Percentiles rank a stretch among this genome's conserved stretches.
These are phyloP conservation scores for Wallacemonas rigidus DNA, from an alignment of 208 protist species.

Conservation along the genomic window DNA sequence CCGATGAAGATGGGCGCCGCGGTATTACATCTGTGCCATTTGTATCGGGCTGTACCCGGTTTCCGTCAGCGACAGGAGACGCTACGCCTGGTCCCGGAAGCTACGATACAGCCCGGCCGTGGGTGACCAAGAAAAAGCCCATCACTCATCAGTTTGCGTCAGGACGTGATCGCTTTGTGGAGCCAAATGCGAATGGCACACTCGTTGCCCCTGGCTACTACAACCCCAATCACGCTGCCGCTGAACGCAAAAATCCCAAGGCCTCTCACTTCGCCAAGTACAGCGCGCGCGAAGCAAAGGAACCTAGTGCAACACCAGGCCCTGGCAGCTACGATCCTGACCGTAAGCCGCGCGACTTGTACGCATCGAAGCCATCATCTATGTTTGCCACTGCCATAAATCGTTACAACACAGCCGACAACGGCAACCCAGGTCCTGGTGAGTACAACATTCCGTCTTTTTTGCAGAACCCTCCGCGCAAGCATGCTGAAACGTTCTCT, in stretches of 20 bases:
- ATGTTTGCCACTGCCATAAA: slow-evolving; percentile 80
- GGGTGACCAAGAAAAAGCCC: slow-evolving; percentile 33
- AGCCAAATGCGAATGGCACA: neutral
- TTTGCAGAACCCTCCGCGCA: slow-evolving; percentile 22
- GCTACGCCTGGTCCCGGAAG: slow-evolving; percentile 65
- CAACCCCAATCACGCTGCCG: slow-evolving; percentile 48
- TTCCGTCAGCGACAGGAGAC: slow-evolving; percentile 29
- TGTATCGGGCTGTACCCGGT: slow-evolving; percentile 60
- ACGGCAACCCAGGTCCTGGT: slow-evolving; percentile 68
- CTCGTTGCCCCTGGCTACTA: slow-evolving; percentile 53
- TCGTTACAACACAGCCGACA: slow-evolving; percentile 25
- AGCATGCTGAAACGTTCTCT: slow-evolving; percentile 43
- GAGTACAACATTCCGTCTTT: slow-evolving; percentile 53
- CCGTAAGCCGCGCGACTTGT: slow-evolving; percentile 28
- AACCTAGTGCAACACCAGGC: slow-evolving; percentile 45
- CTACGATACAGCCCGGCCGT: slow-evolving; percentile 45
- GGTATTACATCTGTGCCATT: slow-evolving; percentile 63
- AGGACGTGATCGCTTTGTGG: slow-evolving; percentile 6
- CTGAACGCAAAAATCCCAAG: slow-evolving; percentile 41
- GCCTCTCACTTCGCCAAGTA: slow-evolving; percentile 63
- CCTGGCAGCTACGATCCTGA: slow-evolving; percentile 71
- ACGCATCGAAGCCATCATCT: slow-evolving; percentile 67
- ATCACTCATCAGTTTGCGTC: slow-evolving; percentile 33
- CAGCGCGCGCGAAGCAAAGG: slow-evolving; percentile 36
- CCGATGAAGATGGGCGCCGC: slow-evolving; percentile 17